Evolutionary conservation across 2,329 filamentous ascomycete species (phyloP), one percentile per base, ranked within the genome.

Genomic region (Penicillium polonicum): DNA sequence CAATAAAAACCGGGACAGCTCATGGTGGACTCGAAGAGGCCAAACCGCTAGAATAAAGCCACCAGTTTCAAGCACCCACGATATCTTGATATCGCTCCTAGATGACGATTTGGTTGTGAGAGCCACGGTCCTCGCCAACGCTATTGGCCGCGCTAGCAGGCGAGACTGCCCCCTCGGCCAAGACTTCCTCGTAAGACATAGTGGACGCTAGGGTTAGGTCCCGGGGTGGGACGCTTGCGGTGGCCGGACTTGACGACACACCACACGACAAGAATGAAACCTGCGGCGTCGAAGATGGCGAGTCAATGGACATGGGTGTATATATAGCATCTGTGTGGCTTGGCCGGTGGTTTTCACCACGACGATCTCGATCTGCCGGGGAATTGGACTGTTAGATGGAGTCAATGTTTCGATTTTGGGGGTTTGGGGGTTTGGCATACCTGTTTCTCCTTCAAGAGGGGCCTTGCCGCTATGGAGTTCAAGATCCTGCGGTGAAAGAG

Each of bases 161-260:
- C 50, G 55, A 60, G 52, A 45, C 43, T 25, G 43, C 39, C 27
- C 46, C 46, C 33, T 52, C 49, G 51, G 57, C 62, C 55, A 65
- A 56, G 58, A 42, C 54, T 48, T 52, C 57, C 52, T 67, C 63
- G 63, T 67, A 55, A 62, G 57, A 65, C 53, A 48, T 44, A 19
- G 57, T 63, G 19, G 58, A 56, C 57, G 63, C 61, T 62, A 65
- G 57, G 21, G 41, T 36, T 60, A 60, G 60, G 48, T 57, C 57
- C 58, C 63, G 59, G 38, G 52, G 61, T 63, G 61, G 61, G 56
- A 63, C 58, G 29, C 25, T 43, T 36, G 54, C 54, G 48, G 59
- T 52, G 43, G 46, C 51, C 45, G 60, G 59, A 27, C 62, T 59
- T 38, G 64, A 57, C 19, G 57, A 57, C 42, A 58, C 48, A 52